A percentile compares a stretch with the other conserved stretches of the same genome.
phyloP scores from a whole-genome alignment of 371 early-diverging fungal species.

The Fennellomyces sp. region DNA sequence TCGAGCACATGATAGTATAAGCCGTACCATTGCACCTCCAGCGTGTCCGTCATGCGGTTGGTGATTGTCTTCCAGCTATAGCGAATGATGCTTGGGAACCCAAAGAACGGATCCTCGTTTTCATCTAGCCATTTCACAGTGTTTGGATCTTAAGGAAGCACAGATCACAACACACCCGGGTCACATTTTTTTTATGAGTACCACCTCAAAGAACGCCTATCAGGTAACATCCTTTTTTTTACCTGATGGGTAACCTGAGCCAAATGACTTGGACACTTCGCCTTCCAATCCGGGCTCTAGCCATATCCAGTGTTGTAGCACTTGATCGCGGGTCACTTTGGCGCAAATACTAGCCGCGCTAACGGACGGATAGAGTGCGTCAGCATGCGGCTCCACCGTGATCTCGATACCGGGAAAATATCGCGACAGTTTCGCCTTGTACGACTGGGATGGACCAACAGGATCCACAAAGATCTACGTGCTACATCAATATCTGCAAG shows the following conservation, averaged over 20 bases:
- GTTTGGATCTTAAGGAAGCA: slow-evolving; percentile 76
- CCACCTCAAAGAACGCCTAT: background rate
- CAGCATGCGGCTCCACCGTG: slow-evolving; percentile 96
- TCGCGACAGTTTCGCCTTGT: slow-evolving; percentile 75
- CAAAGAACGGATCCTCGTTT: slow-evolving; percentile 88
- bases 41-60: slow-evolving; percentile 66
- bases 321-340: slow-evolving; percentile 94
- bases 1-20: no score
- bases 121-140: slow-evolving; percentile 90
- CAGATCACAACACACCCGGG: slow-evolving; percentile 6
- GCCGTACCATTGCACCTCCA: slow-evolving; percentile 45
- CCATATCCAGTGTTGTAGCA: slow-evolving; percentile 84
- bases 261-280: slow-evolving; percentile 66
- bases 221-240: slow-evolving; percentile 4
- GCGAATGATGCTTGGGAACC: slow-evolving; percentile 91
- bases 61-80: slow-evolving; percentile 97
- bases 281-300: slow-evolving; percentile 58
- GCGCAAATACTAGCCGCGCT: slow-evolving; percentile 99
- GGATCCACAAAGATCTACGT: slow-evolving; percentile 94
- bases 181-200: slow-evolving; percentile 2
- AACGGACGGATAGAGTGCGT: slow-evolving; percentile 95
- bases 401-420: slow-evolving; percentile 80
- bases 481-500: background rate
- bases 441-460: slow-evolving; percentile 91
- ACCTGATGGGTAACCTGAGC: slow-evolving; percentile 97